Base-by-base conservation (phyloP, 2,329 filamentous ascomycete species). In the Didymella exigua region DNA sequence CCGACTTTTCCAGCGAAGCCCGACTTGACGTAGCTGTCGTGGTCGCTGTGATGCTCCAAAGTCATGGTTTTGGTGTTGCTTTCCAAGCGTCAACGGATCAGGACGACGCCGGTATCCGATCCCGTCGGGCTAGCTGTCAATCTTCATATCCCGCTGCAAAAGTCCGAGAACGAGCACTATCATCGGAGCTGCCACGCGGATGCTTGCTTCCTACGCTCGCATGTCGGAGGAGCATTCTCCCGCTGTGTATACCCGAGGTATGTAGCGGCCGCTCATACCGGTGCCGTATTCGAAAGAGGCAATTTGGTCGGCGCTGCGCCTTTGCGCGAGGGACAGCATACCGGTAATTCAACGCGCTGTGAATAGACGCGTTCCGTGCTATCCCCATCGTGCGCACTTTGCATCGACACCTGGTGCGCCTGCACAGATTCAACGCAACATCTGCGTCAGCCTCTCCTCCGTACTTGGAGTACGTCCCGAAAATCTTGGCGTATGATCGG, bases 1-100 rank as follows among this genome's bases (percentile, higher is more conserved):
- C 77, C 77, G 63, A 81, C 77, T 29, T 71, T 75, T 33, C 72
- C 68, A 43, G 72, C 73, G 59, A 76, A 79, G 55, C 77, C 78
- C 31, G 75, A 72, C 41, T 49, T 52, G 18, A 63, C 59, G 45
- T 71, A 71, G 53, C 54, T 62, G 38, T 62, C 60, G 60, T 65
- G 60, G 47, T 62, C 52, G 41, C 49, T 52, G 41, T 63, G 59
- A 34, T 61, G 51, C 41, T 62, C 49, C 24, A 54, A 53, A 33
- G 65, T 45, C 66, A 67, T 68, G 38, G 26, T 60, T 59, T 61
- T 41, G 57, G 49, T 47, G 50, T 47, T 58, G 49, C 14, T 47
- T 27, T 43, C 36, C 46, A 38, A 47, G 49, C 42, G 52, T 55
- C 29, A 51, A 55, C 38, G 40, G 52, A 42, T 27, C 60, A 40